A percentile compares a stretch with the other conserved stretches of the same genome.
Evolutionary conservation across 306 rosid genomes (phyloP).

Genomic region (Rubus parviflorus): DNA sequence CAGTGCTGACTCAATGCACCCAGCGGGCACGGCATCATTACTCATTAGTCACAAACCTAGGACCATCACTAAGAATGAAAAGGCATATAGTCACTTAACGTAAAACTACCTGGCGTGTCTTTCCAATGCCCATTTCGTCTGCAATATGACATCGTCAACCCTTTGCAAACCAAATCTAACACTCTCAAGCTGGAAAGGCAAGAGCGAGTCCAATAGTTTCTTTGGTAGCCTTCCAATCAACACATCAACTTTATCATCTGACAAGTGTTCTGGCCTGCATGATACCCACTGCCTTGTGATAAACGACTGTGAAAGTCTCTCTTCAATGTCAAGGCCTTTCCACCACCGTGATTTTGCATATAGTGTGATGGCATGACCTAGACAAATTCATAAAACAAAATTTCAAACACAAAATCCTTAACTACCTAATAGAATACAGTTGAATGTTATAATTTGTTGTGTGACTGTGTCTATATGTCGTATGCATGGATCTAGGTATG

Average conservation of each 20-base stretch:
- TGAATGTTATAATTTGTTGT: background rate
- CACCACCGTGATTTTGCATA: constrained; percentile 67
- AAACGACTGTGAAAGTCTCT: constrained; percentile 60
- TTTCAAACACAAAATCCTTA: background rate
- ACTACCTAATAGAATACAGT: background rate
- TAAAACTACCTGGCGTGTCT: constrained; percentile 75
- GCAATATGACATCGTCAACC: constrained; percentile 92
- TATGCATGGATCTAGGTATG: background rate
- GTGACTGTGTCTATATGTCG: background rate
- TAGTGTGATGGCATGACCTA: constrained; percentile 73
- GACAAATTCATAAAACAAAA: background rate
- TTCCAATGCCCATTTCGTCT: constrained; percentile 96
- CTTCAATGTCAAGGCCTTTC: constrained; percentile 69
- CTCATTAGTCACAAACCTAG: background rate
- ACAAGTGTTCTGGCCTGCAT: constrained; percentile 68
- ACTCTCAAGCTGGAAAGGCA: constrained; percentile 89
- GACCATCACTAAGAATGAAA: background rate
- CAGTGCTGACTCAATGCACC: background rate
- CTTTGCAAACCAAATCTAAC: constrained; percentile 72
- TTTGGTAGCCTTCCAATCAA: constrained; percentile 61
- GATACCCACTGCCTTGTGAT: constrained; percentile 57
- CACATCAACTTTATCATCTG: constrained; percentile 66
- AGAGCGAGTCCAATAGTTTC: constrained; percentile 42
- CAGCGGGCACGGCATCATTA: background rate
- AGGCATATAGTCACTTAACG: background rate